Evolutionary conservation across 257 asterid species (phyloP).

Genomic region (Anisodus acutangulus): DNA sequence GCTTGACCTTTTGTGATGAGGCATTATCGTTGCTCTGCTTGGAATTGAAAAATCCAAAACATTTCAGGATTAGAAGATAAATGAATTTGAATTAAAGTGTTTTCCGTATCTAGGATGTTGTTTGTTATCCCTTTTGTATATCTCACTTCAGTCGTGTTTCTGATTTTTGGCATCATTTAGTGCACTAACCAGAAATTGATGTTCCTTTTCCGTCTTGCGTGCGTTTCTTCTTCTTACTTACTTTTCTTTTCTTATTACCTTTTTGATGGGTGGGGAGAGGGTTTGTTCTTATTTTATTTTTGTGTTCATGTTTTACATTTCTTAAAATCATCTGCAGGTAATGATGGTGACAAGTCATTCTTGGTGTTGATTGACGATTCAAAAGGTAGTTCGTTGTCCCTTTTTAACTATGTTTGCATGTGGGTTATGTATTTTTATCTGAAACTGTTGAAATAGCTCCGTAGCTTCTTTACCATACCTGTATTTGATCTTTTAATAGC

Average conservation of each 20-base stretch:
- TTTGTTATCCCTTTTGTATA: neutral
- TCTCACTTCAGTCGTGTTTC: neutral
- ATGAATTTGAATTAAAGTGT: neutral
- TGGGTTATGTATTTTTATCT: neutral
- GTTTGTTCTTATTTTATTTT: neutral
- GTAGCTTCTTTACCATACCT: neutral
- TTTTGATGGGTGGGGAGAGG: no score
- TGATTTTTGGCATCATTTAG: neutral
- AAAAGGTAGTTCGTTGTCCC: constrained; percentile 55
- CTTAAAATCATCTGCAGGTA: constrained; percentile 55
- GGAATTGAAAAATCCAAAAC: no score
- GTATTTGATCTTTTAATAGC: neutral
- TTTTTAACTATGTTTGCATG: constrained; percentile 16
- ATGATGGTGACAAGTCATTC: constrained; percentile 71
- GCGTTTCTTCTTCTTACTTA: no score
- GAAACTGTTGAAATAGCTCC: neutral
- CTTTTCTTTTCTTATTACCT: no score
- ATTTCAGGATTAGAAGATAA: neutral
- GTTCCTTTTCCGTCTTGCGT: neutral
- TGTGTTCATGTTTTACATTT: constrained; percentile 17
- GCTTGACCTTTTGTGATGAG: no score
- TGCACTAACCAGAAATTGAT: neutral
- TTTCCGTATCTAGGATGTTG: neutral
- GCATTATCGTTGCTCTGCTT: no score
- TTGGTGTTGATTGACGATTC: constrained; percentile 70